Conservation (phyloP, 257 asterid species). For the Salvia splendens region DNA sequence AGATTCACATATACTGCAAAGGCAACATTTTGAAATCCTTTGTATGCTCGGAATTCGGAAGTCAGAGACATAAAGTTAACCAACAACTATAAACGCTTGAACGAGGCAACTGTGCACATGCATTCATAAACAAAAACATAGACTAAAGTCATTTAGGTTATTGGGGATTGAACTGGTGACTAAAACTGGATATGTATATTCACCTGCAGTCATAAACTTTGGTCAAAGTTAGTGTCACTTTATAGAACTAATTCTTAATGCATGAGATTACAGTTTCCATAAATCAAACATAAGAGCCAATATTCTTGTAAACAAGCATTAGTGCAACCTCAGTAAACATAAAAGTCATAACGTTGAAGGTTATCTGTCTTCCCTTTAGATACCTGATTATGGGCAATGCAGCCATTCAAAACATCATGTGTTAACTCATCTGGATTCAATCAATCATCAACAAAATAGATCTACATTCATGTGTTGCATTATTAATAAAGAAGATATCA, state of each 20-base stretch:
- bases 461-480: constrained; percentile 31
- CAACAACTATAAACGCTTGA: neutral
- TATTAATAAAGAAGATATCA: neutral
- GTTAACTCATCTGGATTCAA: constrained; percentile 86
- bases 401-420: constrained; percentile 59
- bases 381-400: constrained; percentile 80
- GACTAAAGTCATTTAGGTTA: neutral
- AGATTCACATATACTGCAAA: neutral
- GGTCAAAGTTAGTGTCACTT: neutral
- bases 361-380: constrained; percentile 74
- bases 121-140: neutral
- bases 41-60: neutral
- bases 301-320: neutral
- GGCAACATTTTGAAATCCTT: neutral
- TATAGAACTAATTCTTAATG: neutral
- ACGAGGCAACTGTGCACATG: neutral
- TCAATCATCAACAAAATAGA: constrained; percentile 77
- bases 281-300: neutral
- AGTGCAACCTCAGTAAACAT: neutral
- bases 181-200: neutral
- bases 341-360: constrained; percentile 60
- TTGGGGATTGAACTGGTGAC: neutral
- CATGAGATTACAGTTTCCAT: neutral
- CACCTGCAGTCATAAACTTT: neutral
- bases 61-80: neutral